Evolutionary conservation across 1,139 yeast species (phyloP).

Genomic region (Candida sanyaensis): DNA sequence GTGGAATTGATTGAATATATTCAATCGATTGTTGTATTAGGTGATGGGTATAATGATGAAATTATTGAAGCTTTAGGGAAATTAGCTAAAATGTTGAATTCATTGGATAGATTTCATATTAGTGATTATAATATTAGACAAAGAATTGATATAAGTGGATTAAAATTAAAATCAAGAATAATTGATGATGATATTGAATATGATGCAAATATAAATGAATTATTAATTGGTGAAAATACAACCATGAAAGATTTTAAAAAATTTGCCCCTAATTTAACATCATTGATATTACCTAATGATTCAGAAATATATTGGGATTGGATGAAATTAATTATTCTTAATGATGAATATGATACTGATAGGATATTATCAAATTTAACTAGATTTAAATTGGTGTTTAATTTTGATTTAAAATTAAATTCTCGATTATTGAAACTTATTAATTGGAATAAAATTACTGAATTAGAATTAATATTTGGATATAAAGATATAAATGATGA

Average conservation of each 20-base stretch:
- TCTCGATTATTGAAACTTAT: slow-evolving; percentile 12
- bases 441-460: slow-evolving; percentile 19
- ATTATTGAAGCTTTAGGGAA: slow-evolving; percentile 13
- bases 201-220: slow-evolving; percentile 9
- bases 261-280: slow-evolving; percentile 6
- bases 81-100: slow-evolving; percentile 10
- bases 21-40: slow-evolving; percentile 24
- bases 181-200: slow-evolving; percentile 12
- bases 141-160: slow-evolving; percentile 7
- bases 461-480: slow-evolving; percentile 29
- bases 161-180: slow-evolving; percentile 13
- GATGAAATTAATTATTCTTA: slow-evolving; percentile 11
- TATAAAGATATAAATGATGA: slow-evolving; percentile 36
- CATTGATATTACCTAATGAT: slow-evolving; percentile 20
- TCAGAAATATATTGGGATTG: slow-evolving; percentile 18
- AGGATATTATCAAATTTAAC: slow-evolving; percentile 11
- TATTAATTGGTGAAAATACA: slow-evolving; percentile 12
- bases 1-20: slow-evolving; percentile 25
- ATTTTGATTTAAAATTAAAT: slow-evolving; percentile 10
- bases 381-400: slow-evolving; percentile 21
- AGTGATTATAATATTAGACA: slow-evolving; percentile 17
- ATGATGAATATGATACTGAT: slow-evolving; percentile 1
- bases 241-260: slow-evolving; percentile 1
- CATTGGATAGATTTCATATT: slow-evolving; percentile 18
- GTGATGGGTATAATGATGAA: slow-evolving; percentile 8